These are phyloP conservation scores for Rhodamnia argentea DNA, from an alignment of 345 rosid genomes.

Conservation along the genomic window DNA sequence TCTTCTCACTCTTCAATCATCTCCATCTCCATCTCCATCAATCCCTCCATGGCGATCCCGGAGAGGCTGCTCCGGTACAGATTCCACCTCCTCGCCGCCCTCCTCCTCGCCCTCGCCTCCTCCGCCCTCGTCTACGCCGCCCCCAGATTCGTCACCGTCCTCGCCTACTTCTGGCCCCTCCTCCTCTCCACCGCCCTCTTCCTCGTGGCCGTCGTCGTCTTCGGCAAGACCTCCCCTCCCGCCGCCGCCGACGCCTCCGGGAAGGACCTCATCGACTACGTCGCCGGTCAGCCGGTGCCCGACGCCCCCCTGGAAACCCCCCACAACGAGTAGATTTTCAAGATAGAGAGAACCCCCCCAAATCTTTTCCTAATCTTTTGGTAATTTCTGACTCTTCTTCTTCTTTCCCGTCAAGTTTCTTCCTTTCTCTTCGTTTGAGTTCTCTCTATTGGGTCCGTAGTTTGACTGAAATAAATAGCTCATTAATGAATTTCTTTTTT, in stretches of 20 bases:
- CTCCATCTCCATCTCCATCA: background rate
- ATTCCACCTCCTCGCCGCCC: constrained; percentile 34
- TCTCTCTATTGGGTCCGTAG: background rate
- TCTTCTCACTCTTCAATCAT: background rate
- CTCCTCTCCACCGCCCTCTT: constrained; percentile 82
- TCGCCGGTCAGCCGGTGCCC: constrained; percentile 48
- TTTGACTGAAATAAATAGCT: background rate
- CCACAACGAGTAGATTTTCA: background rate
- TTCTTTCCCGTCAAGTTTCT: background rate
- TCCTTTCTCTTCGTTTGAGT: background rate
- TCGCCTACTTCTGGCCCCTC: constrained; percentile 91
- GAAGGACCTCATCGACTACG: constrained; percentile 63
- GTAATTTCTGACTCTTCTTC: background rate
- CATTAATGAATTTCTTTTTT: background rate
- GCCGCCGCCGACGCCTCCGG: constrained; percentile 29
- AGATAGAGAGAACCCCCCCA: background rate
- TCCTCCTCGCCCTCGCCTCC: constrained; percentile 14
- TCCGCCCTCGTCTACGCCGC: constrained; percentile 34
- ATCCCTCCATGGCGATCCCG: constrained; percentile 46
- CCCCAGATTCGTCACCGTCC: constrained; percentile 59
- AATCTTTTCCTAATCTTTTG: background rate
- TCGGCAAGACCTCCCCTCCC: constrained; percentile 38
- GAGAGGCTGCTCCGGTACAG: constrained; percentile 46
- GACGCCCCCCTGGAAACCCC: background rate
- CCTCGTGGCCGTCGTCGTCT: constrained; percentile 57